Percentiles rank a stretch among this genome's conserved stretches.
Evolutionary conservation across 202 grass and related monocot genomes (phyloP).

Genomic region (Carex arenaria): DNA sequence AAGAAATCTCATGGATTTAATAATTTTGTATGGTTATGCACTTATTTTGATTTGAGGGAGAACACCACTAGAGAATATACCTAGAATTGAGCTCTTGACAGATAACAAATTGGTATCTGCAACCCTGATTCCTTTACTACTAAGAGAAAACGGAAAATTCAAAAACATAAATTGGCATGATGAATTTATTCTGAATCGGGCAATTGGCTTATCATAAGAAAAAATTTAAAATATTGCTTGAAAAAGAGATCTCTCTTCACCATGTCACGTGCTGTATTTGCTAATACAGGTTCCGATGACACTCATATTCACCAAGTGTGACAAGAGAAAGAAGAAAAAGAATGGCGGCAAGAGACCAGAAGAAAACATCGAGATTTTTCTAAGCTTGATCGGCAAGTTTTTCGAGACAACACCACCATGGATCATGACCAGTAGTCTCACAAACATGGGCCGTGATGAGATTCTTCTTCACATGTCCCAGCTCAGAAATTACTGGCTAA

Average conservation of each 20-base stretch:
- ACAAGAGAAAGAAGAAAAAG: constrained; percentile 97
- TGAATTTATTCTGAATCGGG: not conserved
- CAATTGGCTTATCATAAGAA: not conserved
- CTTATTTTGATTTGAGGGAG: not conserved
- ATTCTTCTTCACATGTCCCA: constrained; percentile 96
- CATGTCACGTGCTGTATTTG: not conserved
- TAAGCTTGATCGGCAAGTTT: constrained; percentile 65
- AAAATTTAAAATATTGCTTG: not conserved
- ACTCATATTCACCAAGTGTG: constrained; percentile 91
- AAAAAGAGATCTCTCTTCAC: not conserved
- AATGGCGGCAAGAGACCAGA: constrained; percentile 79
- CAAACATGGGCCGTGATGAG: constrained; percentile 82
- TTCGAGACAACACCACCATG: constrained; percentile 80
- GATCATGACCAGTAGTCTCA: constrained; percentile 96
- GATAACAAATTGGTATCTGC: not conserved
- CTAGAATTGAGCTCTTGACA: not conserved
- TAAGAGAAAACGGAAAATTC: no score
- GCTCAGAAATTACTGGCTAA: constrained; percentile 95
- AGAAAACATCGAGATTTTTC: constrained; percentile 80
- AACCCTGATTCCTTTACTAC: not conserved
- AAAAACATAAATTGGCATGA: not conserved
- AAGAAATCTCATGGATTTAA: not conserved
- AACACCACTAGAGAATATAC: not conserved
- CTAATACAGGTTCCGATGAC: constrained; percentile 86
- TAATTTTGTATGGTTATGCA: not conserved